phyloP scores from a whole-genome alignment of 2,329 filamentous ascomycete species.

The Fusarium sp. region DNA sequence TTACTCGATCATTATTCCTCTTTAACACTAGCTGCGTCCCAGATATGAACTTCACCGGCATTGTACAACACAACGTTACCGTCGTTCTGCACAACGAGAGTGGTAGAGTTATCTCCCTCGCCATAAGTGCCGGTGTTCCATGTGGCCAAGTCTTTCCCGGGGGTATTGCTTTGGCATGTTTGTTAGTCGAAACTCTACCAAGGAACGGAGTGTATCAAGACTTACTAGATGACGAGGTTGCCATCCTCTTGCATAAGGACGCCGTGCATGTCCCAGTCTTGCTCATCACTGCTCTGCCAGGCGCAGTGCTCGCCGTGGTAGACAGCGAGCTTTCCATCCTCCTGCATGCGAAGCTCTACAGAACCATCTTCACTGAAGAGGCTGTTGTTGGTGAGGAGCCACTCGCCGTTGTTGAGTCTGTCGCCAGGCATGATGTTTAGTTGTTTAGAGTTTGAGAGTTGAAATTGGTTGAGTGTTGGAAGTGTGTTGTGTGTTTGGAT shows the following conservation, averaged over 20 bases:
- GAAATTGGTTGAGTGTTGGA: not conserved
- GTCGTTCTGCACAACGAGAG: slow-evolving; percentile 10
- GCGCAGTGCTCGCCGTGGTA: slow-evolving; percentile 3
- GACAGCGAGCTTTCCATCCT: slow-evolving; percentile 24
- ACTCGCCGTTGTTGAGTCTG: slow-evolving; percentile 11
- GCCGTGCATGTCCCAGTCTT: slow-evolving; percentile 7
- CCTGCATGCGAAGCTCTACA: slow-evolving; percentile 24
- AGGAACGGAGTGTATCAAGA: not conserved
- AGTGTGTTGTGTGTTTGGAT: not conserved
- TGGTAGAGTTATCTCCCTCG: not conserved
- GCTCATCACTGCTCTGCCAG: slow-evolving; percentile 22
- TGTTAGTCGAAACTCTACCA: not conserved
- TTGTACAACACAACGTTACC: slow-evolving; percentile 19
- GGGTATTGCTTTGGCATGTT: not conserved
- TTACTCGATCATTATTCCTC: not conserved
- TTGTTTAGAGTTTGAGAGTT: not conserved
- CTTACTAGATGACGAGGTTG: slow-evolving; percentile 16
- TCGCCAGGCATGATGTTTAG: not conserved
- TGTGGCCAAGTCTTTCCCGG: slow-evolving; percentile 1
- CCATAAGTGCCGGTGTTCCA: slow-evolving; percentile 13
- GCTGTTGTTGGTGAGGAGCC: slow-evolving; percentile 19
- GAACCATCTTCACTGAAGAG: slow-evolving; percentile 16
- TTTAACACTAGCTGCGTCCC: slow-evolving; percentile 6
- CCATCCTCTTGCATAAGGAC: slow-evolving; percentile 10
- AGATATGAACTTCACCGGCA: not conserved